Conservation (phyloP, 768 basidiomycete species). For the Xerocomus spinulosus region DNA sequence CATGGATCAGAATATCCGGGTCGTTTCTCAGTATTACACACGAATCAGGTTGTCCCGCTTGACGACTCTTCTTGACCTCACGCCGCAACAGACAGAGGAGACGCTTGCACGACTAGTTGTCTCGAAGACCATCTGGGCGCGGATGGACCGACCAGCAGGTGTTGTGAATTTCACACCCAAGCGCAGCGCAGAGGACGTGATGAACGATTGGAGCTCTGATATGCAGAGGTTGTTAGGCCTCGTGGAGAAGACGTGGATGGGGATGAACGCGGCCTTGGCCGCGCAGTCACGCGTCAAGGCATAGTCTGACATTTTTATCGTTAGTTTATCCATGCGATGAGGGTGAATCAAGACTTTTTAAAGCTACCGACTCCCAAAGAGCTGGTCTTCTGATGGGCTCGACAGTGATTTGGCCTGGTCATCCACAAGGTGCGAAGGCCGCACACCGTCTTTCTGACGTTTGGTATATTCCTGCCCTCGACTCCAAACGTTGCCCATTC, state of each 20-base stretch:
- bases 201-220: conserved; percentile 98
- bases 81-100: conserved; percentile 77
- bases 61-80: conserved; percentile 82
- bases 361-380: conserved; percentile 19
- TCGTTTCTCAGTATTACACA: conserved; percentile 91
- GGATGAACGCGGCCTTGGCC: conserved; percentile 85
- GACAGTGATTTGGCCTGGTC: conserved; percentile 23
- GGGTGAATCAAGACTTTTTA: conserved; percentile 1
- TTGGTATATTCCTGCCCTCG: conserved; percentile 67
- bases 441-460: conserved; percentile 65
- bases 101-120: conserved; percentile 87
- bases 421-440: conserved; percentile 61
- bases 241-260: conserved; percentile 99
- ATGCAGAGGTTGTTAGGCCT: conserved; percentile 88
- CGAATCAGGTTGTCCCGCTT: conserved; percentile 83
- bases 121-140: conserved; percentile 88
- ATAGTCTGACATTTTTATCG: conserved; percentile 23
- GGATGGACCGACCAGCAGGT: conserved; percentile 87
- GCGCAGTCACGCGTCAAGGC: conserved; percentile 64
- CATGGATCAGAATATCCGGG: conserved; percentile 79
- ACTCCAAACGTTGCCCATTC: conserved; percentile 54
- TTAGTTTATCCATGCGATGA: conserved; percentile 6
- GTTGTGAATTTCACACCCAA: conserved; percentile 84
- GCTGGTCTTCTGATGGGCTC: conserved; percentile 21
- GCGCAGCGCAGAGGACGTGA: conserved; percentile 82